Percentiles rank a stretch among this genome's conserved stretches.
phyloP scores from a whole-genome alignment of 129 eudicot genomes.

The Cynara cardunculus region DNA sequence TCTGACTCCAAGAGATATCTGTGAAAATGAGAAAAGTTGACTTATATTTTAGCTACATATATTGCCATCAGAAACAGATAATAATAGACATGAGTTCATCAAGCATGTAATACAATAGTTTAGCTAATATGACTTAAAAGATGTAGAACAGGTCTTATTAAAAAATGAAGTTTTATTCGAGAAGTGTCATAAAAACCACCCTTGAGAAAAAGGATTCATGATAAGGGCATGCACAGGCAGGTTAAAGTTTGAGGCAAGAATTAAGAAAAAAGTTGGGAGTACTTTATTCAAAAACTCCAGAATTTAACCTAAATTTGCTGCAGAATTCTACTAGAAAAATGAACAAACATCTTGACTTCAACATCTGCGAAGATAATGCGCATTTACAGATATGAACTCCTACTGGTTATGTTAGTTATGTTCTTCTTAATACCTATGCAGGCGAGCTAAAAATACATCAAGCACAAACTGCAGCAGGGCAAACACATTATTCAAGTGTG shows the following conservation, averaged over 20 bases:
- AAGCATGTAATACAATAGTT: background rate
- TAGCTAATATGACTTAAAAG: background rate
- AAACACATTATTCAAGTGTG: too few relatives aligned
- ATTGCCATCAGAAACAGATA: background rate
- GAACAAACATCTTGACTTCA: background rate
- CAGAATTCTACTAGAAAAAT: background rate
- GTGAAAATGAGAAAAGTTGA: slow-evolving; percentile 23
- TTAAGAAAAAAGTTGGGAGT: background rate
- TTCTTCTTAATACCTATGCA: too few relatives aligned
- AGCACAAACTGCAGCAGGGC: too few relatives aligned
- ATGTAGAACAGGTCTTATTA: background rate
- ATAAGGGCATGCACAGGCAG: background rate
- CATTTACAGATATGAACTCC: too few relatives aligned
- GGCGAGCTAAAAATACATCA: too few relatives aligned
- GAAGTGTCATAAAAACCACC: background rate
- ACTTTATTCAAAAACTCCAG: background rate
- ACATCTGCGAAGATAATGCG: background rate
- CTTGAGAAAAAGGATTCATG: background rate
- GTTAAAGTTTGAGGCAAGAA: background rate
- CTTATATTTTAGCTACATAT: background rate
- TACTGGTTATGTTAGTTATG: too few relatives aligned
- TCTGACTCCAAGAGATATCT: slow-evolving; percentile 79
- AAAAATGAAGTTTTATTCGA: background rate
- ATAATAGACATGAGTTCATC: background rate
- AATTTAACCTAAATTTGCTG: background rate